Evolutionary conservation across 2,329 filamentous ascomycete genomes (phyloP), one percentile per base, ranked within the genome.

Genomic region (Sporothrix euskadiensis): DNA sequence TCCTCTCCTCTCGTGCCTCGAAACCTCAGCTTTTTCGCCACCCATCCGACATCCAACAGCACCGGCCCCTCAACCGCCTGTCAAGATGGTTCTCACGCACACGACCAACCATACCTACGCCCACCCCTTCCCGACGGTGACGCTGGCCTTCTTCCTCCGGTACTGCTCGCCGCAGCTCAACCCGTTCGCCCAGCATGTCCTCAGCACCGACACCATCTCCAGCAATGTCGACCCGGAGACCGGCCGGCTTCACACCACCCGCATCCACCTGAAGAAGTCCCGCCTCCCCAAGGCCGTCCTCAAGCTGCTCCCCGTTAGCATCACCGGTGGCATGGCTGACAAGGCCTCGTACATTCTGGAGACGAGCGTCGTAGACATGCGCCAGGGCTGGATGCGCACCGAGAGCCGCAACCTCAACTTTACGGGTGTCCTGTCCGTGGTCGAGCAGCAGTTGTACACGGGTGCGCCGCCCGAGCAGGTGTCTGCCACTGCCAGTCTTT

Each of bases 71-170:
- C 32, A 9, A 3, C 49, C 56, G n/a, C 6, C 10, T 19, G 41
- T 57, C 65, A 76, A 74, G n/a, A 90, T 90, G 88, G 88, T 90
- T 76, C 87, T 90, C 82, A 88, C 86, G 7, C 88, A 89, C 81
- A 88, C 87, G 71, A 90, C 88, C 78, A 89, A 88, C 82, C 91
- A 92, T 81, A 88, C 87, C 79, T 94, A 94, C 86, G 87, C 90
- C 76, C 93, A 95, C 82, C 91, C 92, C 68, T 95, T 95, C 84
- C 90, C 92, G 75, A 92, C 92, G 81, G 93, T 96, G 75, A 94
- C 92, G 68, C 90, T 96, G 81, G 93, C 93, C 83, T 96, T 94
- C 87, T 96, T 95, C 83, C 90, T 96, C 69, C 92, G 93, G 77
- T 96, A 96, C 83, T 94, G 92, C 74, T 89, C 87, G 5, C 87